These are phyloP conservation scores for Lasiosphaeris hirsuta DNA, from an alignment of 495 filamentous ascomycete species.

Conservation along the genomic window DNA sequence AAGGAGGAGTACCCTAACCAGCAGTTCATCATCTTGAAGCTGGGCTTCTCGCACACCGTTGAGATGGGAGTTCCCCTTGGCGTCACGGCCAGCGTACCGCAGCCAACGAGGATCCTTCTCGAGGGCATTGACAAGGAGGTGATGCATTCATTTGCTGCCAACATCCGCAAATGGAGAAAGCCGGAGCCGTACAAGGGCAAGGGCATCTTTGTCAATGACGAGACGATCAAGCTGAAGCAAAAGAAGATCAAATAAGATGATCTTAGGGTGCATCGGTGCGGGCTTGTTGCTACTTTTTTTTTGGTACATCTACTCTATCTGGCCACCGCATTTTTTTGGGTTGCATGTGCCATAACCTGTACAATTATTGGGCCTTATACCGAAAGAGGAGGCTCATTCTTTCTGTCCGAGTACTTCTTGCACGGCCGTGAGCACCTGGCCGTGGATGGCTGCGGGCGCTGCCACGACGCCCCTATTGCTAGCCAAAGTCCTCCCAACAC, in stretches of 20 bases:
- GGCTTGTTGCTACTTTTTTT: not conserved
- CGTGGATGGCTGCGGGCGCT: slow-evolving; percentile 71
- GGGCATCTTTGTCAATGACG: slow-evolving; percentile 95
- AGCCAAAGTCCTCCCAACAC: slow-evolving; percentile 77
- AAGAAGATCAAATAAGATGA: slow-evolving; percentile 94
- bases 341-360: slow-evolving; percentile 28
- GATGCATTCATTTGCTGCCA: slow-evolving; percentile 85
- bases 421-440: slow-evolving; percentile 74
- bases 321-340: not conserved
- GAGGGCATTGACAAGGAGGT: slow-evolving; percentile 82
- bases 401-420: slow-evolving; percentile 62
- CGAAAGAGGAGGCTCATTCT: slow-evolving; percentile 18
- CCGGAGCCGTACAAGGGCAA: slow-evolving; percentile 99
- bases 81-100: slow-evolving; percentile 81
- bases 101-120: slow-evolving; percentile 89
- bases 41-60: slow-evolving; percentile 93
- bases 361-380: slow-evolving; percentile 17
- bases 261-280: not conserved
- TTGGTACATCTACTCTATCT: slow-evolving; percentile 16
- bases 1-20: slow-evolving; percentile 71
- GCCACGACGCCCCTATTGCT: slow-evolving; percentile 92
- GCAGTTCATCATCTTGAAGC: slow-evolving; percentile 85
- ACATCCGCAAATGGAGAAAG: slow-evolving; percentile 80
- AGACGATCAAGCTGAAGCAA: slow-evolving; percentile 95
- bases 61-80: slow-evolving; percentile 80